A percentile compares a stretch with the other conserved stretches of the same genome.
Evolutionary conservation across 768 basidiomycete species (phyloP).

Genomic region (Fomitopsis serialis): DNA sequence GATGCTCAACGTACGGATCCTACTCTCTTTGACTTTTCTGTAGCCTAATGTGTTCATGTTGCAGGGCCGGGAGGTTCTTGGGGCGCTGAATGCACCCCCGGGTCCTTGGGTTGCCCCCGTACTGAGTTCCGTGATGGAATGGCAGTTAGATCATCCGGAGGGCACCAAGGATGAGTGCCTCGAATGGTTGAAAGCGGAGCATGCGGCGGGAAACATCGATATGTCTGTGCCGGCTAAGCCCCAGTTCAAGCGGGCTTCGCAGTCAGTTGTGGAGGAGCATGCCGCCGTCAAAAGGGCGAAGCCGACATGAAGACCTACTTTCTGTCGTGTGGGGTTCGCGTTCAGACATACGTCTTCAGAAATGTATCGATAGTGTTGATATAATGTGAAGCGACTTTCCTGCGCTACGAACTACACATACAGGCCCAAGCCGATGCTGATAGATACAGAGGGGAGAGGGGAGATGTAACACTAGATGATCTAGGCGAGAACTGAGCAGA

Average conservation of each 20-base stretch:
- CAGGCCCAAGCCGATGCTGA: background rate
- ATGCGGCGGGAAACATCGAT: conserved; percentile 38
- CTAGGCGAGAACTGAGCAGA: background rate
- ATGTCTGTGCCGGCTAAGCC: conserved; percentile 20
- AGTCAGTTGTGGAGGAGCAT: conserved; percentile 12
- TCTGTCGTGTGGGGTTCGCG: no score
- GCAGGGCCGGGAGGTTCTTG: conserved; percentile 68
- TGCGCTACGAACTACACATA: background rate
- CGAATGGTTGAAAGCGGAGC: conserved; percentile 61
- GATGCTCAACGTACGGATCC: conserved; percentile 64
- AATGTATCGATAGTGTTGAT: background rate
- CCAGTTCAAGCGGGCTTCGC: conserved; percentile 21
- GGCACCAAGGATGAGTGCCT: conserved; percentile 62
- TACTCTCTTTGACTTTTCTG: background rate
- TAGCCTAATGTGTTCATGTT: background rate
- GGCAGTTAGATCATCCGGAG: conserved; percentile 79
- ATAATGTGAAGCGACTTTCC: background rate
- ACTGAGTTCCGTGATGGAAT: conserved; percentile 65
- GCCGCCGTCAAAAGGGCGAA: conserved; percentile 26
- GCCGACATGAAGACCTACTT: background rate
- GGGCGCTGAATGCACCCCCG: conserved; percentile 44
- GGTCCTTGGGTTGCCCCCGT: conserved; percentile 69
- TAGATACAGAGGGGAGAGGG: background rate
- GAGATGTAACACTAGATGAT: background rate
- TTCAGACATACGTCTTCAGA: background rate